Percentiles rank a stretch among this genome's conserved stretches.
Evolutionary conservation across 805 yeast species (phyloP).

Genomic region (Ogataea nonfermentans): DNA sequence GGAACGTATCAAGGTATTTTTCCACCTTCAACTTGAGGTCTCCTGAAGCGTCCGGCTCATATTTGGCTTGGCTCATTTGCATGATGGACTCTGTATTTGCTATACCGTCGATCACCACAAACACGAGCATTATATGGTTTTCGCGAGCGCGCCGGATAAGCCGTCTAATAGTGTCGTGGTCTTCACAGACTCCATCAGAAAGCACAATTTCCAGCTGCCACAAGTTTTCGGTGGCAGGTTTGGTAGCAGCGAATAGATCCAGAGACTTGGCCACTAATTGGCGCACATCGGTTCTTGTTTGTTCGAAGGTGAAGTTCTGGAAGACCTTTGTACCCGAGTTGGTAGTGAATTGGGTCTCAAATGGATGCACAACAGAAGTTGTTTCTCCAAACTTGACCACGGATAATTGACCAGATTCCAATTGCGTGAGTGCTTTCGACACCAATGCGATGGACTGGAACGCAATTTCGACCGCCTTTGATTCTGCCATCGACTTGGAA

Average conservation of each 20-base stretch:
- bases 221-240: conserved; percentile 52
- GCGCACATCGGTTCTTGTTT: conserved; percentile 80
- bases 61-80: conserved; percentile 92
- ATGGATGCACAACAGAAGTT: conserved; percentile 82
- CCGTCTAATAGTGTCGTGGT: conserved; percentile 77
- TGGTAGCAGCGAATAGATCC: conserved; percentile 62
- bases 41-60: conserved; percentile 69
- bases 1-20: conserved; percentile 88
- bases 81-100: conserved; percentile 80
- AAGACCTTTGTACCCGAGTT: conserved; percentile 83
- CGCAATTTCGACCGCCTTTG: conserved; percentile 85
- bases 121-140: conserved; percentile 89
- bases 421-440: conserved; percentile 86
- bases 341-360: conserved; percentile 77
- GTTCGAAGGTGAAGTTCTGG: conserved; percentile 88
- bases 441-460: conserved; percentile 93
- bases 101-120: conserved; percentile 90
- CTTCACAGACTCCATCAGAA: conserved; percentile 97
- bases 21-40: conserved; percentile 70
- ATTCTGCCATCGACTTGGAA: conserved; percentile 95
- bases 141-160: conserved; percentile 91
- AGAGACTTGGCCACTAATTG: conserved; percentile 71
- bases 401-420: conserved; percentile 91
- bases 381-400: conserved; percentile 88
- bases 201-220: conserved; percentile 94